Evolutionary conservation across 495 filamentous ascomycete genomes (phyloP).

Genomic region (Penicillium samsonianum): DNA sequence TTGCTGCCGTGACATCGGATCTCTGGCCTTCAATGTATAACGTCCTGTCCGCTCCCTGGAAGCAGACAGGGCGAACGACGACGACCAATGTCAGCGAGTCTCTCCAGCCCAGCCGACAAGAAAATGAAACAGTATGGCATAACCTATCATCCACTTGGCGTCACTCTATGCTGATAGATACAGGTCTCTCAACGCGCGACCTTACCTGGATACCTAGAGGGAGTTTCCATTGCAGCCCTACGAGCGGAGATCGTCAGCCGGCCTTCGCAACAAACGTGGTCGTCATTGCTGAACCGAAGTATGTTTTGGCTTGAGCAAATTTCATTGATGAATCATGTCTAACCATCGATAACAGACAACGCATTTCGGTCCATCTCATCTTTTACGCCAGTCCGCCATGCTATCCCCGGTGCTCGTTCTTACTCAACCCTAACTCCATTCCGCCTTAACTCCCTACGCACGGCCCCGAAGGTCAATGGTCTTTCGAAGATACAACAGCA

Average conservation of each 20-base stretch:
- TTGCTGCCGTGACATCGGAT: constrained; percentile 43
- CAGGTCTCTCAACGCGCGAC: constrained; percentile 17
- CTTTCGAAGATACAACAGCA: constrained; percentile 40
- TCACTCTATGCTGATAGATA: constrained; percentile 7
- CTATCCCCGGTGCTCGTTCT: constrained; percentile 30
- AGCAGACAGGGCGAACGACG: constrained; percentile 25
- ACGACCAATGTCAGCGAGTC: constrained; percentile 22
- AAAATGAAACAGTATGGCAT: constrained; percentile 25
- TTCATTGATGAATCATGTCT: not conserved
- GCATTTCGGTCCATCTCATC: constrained; percentile 27
- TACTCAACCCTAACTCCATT: constrained; percentile 42
- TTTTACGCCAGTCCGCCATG: constrained; percentile 14
- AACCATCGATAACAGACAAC: constrained; percentile 19
- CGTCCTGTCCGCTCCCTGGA: constrained; percentile 41
- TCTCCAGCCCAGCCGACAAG: constrained; percentile 18
- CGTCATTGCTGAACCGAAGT: constrained; percentile 25
- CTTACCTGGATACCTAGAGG: constrained; percentile 35
- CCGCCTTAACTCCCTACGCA: constrained; percentile 28
- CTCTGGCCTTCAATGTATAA: constrained; percentile 49
- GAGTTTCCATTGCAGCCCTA: constrained; percentile 32
- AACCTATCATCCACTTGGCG: not conserved
- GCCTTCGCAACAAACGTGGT: constrained; percentile 22
- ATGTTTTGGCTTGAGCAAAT: not conserved
- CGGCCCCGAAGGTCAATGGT: constrained; percentile 22
- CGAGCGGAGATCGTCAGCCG: constrained; percentile 20